phyloP scores from a whole-genome alignment of 1,284 basidiomycete species.

The Amylostereum areolatum region DNA sequence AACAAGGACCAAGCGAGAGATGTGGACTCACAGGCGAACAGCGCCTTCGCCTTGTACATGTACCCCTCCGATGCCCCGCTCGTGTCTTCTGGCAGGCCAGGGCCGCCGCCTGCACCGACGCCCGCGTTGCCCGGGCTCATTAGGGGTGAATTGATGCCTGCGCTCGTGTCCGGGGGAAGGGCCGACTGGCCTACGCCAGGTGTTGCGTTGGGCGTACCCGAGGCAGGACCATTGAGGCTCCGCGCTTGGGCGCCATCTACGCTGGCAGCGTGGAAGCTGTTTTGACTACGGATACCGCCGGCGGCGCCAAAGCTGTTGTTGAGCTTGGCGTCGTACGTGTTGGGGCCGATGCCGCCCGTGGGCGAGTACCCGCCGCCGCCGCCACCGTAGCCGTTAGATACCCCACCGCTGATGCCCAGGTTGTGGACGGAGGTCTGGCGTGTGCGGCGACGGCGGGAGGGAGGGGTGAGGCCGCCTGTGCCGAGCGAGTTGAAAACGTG shows the following conservation, averaged over 20 bases:
- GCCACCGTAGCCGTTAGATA: conserved; percentile 54
- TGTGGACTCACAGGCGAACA: conserved; percentile 74
- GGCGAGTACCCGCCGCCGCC: conserved; percentile 44
- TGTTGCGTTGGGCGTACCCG: neutral
- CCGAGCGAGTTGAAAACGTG: conserved; percentile 84
- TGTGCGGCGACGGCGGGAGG: conserved; percentile 63
- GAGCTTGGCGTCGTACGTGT: conserved; percentile 56
- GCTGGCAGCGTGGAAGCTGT: conserved; percentile 50
- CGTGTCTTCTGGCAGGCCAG: conserved; percentile 15
- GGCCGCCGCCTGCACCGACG: conserved; percentile 46
- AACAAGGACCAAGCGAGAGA: neutral
- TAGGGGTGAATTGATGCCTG: conserved; percentile 54
- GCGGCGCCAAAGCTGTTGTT: conserved; percentile 37
- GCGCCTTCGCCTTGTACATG: conserved; percentile 75
- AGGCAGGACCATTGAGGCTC: conserved; percentile 35
- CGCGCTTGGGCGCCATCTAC: conserved; percentile 22
- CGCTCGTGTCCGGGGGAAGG: conserved; percentile 13
- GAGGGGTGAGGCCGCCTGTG: conserved; percentile 80
- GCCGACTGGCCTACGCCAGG: neutral
- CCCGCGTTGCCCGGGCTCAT: conserved; percentile 52
- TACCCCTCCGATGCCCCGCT: conserved; percentile 34
- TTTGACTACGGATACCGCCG: conserved; percentile 50
- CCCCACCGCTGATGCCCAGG: conserved; percentile 35
- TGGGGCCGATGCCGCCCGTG: conserved; percentile 50
- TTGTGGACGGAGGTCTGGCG: conserved; percentile 55